phyloP scores from a whole-genome alignment of 2,329 filamentous ascomycete species.

The Penicillium sp. region DNA sequence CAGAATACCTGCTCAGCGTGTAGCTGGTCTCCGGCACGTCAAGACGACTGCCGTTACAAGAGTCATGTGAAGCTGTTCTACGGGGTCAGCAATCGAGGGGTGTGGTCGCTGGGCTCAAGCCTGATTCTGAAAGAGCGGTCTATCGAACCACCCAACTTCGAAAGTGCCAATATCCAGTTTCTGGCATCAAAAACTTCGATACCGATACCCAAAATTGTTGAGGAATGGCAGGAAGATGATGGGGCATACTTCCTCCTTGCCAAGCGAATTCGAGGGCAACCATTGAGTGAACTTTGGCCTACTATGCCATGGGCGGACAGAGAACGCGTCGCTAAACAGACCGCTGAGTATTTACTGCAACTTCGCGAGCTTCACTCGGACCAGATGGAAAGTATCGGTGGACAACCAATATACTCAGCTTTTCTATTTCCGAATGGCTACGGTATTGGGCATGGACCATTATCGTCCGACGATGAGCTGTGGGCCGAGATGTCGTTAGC shows the following conservation, averaged over 20 bases:
- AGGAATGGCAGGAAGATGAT: conserved; percentile 18
- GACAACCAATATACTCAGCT: conserved; percentile 13
- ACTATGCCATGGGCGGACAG: conserved; percentile 16
- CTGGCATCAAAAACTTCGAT: conserved; percentile 17
- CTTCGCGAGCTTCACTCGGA: conserved; percentile 18
- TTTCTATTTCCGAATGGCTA: conserved; percentile 15
- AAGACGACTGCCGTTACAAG: conserved; percentile 12
- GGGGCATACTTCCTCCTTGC: conserved; percentile 13
- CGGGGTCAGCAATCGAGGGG: conserved; percentile 24
- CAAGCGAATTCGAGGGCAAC: conserved; percentile 17
- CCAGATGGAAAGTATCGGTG: conserved; percentile 15
- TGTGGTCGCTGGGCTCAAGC: conserved; percentile 32
- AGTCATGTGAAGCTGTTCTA: conserved; percentile 27
- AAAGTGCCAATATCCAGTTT: conserved; percentile 14
- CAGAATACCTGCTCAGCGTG: conserved; percentile 2
- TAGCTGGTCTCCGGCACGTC: conserved; percentile 10
- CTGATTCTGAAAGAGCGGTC: conserved; percentile 30
- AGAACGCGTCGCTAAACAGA: conserved; percentile 25
- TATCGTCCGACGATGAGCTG: conserved; percentile 16
- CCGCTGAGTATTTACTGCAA: conserved; percentile 20
- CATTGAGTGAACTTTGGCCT: conserved; percentile 16
- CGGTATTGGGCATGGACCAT: conserved; percentile 6
- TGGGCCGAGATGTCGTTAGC: conserved; percentile 13
- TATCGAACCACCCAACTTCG: conserved; percentile 9
- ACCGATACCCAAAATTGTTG: conserved; percentile 10